phyloP scores from a whole-genome alignment of 345 rosid species.

The Brassica incana region DNA sequence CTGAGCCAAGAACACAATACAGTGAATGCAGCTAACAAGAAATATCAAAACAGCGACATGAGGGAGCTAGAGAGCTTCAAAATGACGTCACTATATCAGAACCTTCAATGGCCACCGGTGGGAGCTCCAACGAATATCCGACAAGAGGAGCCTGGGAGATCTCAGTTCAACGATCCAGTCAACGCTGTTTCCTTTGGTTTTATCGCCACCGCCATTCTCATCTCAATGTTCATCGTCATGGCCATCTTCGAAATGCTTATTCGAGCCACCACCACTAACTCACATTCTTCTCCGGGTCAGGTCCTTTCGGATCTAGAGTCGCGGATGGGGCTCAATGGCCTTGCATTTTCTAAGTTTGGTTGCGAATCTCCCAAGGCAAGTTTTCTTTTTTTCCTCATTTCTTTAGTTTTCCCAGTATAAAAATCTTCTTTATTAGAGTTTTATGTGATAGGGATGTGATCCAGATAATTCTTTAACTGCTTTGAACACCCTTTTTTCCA shows the following conservation, averaged over 20 bases:
- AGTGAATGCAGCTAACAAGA: neutral
- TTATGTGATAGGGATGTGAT: constrained; percentile 27
- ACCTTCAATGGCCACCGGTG: constrained; percentile 56
- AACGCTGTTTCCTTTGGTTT: constrained; percentile 87
- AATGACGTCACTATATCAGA: constrained; percentile 25
- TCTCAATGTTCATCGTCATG: constrained; percentile 87
- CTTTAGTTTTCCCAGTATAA: neutral
- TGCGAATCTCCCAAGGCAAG: constrained; percentile 73
- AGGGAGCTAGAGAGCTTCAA: constrained; percentile 18
- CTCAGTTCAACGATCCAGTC: constrained; percentile 57
- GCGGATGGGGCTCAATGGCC: constrained; percentile 45
- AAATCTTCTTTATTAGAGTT: neutral
- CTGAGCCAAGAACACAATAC: neutral
- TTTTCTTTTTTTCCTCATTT: neutral
- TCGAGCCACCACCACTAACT: constrained; percentile 38
- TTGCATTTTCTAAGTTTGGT: constrained; percentile 46
- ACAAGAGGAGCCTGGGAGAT: constrained; percentile 51
- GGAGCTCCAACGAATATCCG: constrained; percentile 57
- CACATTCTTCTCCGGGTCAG: constrained; percentile 16
- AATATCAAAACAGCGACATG: constrained; percentile 16
- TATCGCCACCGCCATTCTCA: constrained; percentile 87
- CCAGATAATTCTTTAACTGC: constrained; percentile 20
- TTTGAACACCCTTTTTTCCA: constrained; percentile 1
- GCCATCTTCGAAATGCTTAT: constrained; percentile 80
- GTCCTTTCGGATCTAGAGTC: constrained; percentile 51